phyloP scores from a whole-genome alignment of 2,329 filamentous ascomycete genomes.

The Aureobasidium sp. region DNA sequence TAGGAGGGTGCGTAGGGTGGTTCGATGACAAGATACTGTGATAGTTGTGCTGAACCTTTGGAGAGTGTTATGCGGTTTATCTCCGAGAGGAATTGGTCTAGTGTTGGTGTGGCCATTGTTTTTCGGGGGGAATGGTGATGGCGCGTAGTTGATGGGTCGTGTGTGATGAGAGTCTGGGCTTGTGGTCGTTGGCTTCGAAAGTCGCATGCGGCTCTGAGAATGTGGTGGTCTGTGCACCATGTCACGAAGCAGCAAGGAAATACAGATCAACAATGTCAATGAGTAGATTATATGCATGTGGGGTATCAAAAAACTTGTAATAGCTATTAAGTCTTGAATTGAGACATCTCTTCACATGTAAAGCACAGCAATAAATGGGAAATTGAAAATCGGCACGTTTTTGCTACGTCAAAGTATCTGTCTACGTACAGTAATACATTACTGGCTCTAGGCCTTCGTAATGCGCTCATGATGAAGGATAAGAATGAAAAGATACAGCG shows the following conservation, averaged over 20 bases:
- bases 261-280: not conserved
- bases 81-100: slow-evolving; percentile 59
- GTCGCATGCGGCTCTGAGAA: not conserved
- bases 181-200: not conserved
- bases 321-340: not conserved
- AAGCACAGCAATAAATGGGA: not conserved
- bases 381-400: not conserved
- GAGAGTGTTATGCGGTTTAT: slow-evolving; percentile 53
- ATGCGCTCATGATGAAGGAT: not conserved
- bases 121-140: not conserved
- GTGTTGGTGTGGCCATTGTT: slow-evolving; percentile 42
- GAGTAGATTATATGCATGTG: not conserved
- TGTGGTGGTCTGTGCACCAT: slow-evolving; percentile 1
- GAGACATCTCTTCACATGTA: not conserved
- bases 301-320: no score
- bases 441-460: slow-evolving; percentile 8
- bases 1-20: slow-evolving; percentile 61
- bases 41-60: slow-evolving; percentile 57
- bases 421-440: slow-evolving; percentile 9
- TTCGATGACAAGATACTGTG: slow-evolving; percentile 66
- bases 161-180: not conserved
- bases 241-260: not conserved
- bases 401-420: not conserved
- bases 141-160: not conserved
- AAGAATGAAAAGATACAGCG: not conserved